phyloP scores from a whole-genome alignment of 768 basidiomycete genomes.

The Boletus subcaerulescens region DNA sequence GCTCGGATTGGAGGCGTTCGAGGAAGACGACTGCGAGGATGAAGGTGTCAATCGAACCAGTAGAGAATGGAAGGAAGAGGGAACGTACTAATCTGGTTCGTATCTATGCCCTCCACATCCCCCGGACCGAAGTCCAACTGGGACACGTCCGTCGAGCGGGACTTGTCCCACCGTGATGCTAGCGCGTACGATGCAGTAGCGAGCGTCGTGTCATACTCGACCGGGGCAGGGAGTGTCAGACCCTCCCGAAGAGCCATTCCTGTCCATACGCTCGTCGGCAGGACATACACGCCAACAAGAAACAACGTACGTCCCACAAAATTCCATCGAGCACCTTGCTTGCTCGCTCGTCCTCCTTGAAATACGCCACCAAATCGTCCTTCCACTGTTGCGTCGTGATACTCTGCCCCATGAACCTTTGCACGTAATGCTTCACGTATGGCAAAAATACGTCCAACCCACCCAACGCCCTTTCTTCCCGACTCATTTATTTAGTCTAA shows the following conservation, averaged over 20 bases:
- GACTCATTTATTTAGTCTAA: background rate
- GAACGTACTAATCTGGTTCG: background rate
- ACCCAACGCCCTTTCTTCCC: conserved; percentile 48
- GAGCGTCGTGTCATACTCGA: background rate
- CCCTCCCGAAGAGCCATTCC: background rate
- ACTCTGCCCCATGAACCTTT: conserved; percentile 52
- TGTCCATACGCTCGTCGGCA: background rate
- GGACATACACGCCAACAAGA: no score
- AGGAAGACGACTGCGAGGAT: background rate
- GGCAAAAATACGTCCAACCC: conserved; percentile 55
- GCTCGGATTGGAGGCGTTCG: conserved; percentile 54
- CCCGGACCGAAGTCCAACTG: background rate
- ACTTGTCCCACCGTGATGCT: background rate
- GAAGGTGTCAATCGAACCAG: no score
- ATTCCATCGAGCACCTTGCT: conserved; percentile 43
- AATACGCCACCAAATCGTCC: conserved; percentile 43
- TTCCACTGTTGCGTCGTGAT: conserved; percentile 61
- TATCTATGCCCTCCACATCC: background rate
- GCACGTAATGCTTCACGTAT: conserved; percentile 54
- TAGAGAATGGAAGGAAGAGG: background rate
- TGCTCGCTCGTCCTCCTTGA: conserved; percentile 40
- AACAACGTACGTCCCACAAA: conserved; percentile 50
- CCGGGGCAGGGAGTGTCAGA: background rate
- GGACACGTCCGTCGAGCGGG: background rate
- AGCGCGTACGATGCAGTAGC: background rate